A percentile compares a stretch with the other conserved stretches of the same genome.
Conservation (phyloP, 2,329 filamentous ascomycete species). For the Diaporthe humulicola region DNA sequence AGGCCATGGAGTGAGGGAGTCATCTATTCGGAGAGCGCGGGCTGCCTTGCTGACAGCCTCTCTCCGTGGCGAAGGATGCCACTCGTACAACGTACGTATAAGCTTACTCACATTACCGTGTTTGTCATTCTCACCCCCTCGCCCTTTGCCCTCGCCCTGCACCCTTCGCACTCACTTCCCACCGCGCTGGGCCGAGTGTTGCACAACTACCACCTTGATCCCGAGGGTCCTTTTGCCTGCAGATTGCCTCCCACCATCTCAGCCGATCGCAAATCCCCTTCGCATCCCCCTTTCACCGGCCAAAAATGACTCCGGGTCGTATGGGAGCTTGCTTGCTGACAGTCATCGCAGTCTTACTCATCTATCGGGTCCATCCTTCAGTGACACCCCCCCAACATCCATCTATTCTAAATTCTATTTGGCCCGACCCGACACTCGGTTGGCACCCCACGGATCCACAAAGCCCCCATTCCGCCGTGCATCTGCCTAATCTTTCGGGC, state of each 20-base stretch:
- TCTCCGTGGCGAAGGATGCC: slow-evolving; percentile 31
- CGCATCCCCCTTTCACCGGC: slow-evolving; percentile 1
- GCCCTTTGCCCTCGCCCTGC: not conserved
- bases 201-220: slow-evolving; percentile 25
- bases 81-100: slow-evolving; percentile 38
- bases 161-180: slow-evolving; percentile 24
- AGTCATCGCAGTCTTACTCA: slow-evolving; percentile 35
- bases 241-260: slow-evolving; percentile 28
- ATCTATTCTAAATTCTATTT: slow-evolving; percentile 18
- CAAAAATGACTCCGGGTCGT: not conserved
- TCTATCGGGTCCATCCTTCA: slow-evolving; percentile 31
- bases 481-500: slow-evolving; percentile 24
- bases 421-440: slow-evolving; percentile 18
- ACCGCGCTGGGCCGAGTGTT: slow-evolving; percentile 34
- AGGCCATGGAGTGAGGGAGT: slow-evolving; percentile 57
- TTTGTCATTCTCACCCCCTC: slow-evolving; percentile 13
- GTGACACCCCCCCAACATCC: slow-evolving; percentile 30
- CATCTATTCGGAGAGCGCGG: not conserved
- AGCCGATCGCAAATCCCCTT: slow-evolving; percentile 20
- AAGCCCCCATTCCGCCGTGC: slow-evolving; percentile 21
- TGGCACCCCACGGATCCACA: slow-evolving; percentile 24
- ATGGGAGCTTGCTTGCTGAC: slow-evolving; percentile 37
- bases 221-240: slow-evolving; percentile 32
- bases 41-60: slow-evolving; percentile 20
- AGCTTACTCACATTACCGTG: slow-evolving; percentile 34